A percentile compares a stretch with the other conserved stretches of the same genome.
These are phyloP conservation scores for Puccinia hordei DNA, from an alignment of 1,284 basidiomycete genomes.

Conservation along the genomic window DNA sequence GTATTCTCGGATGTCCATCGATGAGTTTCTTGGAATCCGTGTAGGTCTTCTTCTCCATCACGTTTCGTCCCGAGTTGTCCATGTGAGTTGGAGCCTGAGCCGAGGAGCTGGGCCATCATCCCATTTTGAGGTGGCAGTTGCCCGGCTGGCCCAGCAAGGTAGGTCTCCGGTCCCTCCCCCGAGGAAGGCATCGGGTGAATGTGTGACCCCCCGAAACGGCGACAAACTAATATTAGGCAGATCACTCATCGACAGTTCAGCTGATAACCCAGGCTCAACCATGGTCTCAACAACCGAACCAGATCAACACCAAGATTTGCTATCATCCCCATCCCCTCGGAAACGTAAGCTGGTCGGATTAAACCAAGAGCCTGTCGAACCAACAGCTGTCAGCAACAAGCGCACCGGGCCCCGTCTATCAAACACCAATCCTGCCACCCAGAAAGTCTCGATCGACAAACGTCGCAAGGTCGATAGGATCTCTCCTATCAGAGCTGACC, in stretches of 20 bases:
- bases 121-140: background rate
- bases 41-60: background rate
- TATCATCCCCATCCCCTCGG: too few species aligned
- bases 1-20: background rate
- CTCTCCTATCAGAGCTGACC: background rate
- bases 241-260: too few species aligned
- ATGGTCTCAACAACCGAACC: too few species aligned
- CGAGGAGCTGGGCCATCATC: background rate
- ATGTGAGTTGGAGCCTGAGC: slow-evolving; percentile 33
- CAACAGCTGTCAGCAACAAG: background rate
- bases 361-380: too few species aligned
- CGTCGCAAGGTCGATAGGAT: background rate
- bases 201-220: too few species aligned
- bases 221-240: too few species aligned
- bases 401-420: background rate
- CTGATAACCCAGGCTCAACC: too few species aligned
- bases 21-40: background rate
- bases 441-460: background rate
- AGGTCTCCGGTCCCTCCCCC: too few species aligned
- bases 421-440: background rate
- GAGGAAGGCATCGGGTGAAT: too few species aligned
- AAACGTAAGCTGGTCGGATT: too few species aligned
- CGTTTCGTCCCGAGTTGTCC: slow-evolving; percentile 21
- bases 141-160: background rate
- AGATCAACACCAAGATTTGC: too few species aligned